Evolutionary conservation across 352 stramenopile genomes (phyloP).

Genomic region (Elongisporangium undulatum): DNA sequence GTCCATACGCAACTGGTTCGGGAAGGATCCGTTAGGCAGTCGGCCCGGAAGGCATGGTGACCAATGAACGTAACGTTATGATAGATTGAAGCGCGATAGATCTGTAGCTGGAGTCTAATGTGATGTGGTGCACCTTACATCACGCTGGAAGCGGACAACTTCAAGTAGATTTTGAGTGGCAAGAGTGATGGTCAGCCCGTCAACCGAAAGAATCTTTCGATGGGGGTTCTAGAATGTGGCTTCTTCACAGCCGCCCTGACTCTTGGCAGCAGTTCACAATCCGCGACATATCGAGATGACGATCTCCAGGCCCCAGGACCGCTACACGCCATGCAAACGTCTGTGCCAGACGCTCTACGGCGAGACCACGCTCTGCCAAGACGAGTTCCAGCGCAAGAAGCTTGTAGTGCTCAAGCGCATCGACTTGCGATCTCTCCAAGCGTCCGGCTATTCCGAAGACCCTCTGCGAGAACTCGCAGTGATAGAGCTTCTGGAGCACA

Average conservation of each 20-base stretch:
- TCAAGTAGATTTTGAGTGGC: no score
- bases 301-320: constrained; percentile 1
- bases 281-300: background rate
- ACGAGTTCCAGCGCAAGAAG: constrained; percentile 20
- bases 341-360: constrained; percentile 49
- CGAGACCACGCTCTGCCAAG: constrained; percentile 46
- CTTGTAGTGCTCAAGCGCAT: constrained; percentile 58
- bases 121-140: background rate
- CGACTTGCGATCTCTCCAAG: constrained; percentile 27
- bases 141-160: no score
- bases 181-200: no score
- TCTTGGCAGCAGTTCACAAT: background rate
- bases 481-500: constrained; percentile 33
- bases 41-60: background rate
- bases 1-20: no score
- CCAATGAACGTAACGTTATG: no score
- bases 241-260: background rate
- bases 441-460: constrained; percentile 37
- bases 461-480: constrained; percentile 37
- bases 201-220: background rate
- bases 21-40: no score
- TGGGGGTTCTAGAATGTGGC: background rate
- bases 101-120: no score
- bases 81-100: no score
- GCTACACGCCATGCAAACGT: constrained; percentile 29